phyloP scores from a whole-genome alignment of 768 basidiomycete genomes.

The Naematelia aurantialba region DNA sequence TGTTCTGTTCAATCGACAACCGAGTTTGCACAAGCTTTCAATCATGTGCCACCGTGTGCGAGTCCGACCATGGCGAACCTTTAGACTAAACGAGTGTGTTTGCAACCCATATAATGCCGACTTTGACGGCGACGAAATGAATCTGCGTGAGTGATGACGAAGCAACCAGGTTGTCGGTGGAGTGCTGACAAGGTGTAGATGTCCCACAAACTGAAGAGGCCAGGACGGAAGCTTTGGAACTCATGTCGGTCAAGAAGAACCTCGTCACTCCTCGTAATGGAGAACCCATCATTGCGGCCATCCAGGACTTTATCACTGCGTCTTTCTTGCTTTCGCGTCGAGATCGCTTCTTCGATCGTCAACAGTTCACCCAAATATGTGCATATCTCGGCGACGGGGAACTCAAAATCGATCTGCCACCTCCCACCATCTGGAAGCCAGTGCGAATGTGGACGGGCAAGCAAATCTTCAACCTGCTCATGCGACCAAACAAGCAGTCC shows the following conservation, averaged over 20 bases:
- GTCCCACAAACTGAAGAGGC: slow-evolving; percentile 99
- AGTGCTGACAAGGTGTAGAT: slow-evolving; percentile 56
- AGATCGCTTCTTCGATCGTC: slow-evolving; percentile 87
- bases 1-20: slow-evolving; percentile 96
- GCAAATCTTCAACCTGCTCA: slow-evolving; percentile 94
- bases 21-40: slow-evolving; percentile 96
- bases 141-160: slow-evolving; percentile 70
- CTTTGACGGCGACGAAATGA: slow-evolving; percentile 99
- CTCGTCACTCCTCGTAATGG: slow-evolving; percentile 97
- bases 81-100: slow-evolving; percentile 96
- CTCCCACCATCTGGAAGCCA: slow-evolving; percentile 91
- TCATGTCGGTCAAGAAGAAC: slow-evolving; percentile 96
- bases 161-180: neutral
- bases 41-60: slow-evolving; percentile 96
- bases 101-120: slow-evolving; percentile 99
- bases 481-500: slow-evolving; percentile 82
- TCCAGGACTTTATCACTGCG: slow-evolving; percentile 99
- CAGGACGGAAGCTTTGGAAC: slow-evolving; percentile 88
- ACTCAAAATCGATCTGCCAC: slow-evolving; percentile 89
- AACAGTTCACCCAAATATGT: slow-evolving; percentile 94
- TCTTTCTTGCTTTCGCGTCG: slow-evolving; percentile 90
- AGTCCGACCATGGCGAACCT: slow-evolving; percentile 94
- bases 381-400: slow-evolving; percentile 89
- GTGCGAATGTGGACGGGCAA: slow-evolving; percentile 94
- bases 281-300: slow-evolving; percentile 98